Evolutionary conservation across 495 filamentous ascomycete genomes (phyloP).

Genomic region (Cenococcum geophilum): DNA sequence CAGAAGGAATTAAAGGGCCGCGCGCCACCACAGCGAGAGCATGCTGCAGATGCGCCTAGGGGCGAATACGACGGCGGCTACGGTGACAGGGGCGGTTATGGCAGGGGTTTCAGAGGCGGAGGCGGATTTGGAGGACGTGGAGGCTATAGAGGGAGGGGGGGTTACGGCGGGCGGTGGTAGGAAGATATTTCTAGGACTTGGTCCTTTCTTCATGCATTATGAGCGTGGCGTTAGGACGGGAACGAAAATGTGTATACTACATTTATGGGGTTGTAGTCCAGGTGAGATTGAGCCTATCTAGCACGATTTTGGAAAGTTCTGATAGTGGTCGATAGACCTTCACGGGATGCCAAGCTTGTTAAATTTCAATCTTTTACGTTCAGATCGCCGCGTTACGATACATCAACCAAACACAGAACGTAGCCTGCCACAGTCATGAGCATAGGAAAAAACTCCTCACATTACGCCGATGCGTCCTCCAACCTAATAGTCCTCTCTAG

Average conservation of each 20-base stretch:
- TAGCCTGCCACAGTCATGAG: too few species aligned
- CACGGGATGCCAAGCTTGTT: too few species aligned
- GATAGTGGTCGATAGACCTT: too few species aligned
- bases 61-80: conserved; percentile 24
- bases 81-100: conserved; percentile 21
- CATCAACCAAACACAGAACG: too few species aligned
- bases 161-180: conserved; percentile 22
- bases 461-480: too few species aligned
- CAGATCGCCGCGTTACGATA: too few species aligned
- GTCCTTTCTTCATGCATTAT: background rate
- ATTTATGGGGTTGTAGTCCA: too few species aligned
- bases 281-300: too few species aligned
- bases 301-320: too few species aligned
- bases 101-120: conserved; percentile 21
- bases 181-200: background rate
- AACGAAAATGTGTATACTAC: background rate
- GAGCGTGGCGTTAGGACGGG: conserved; percentile 4
- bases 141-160: conserved; percentile 26
- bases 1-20: conserved; percentile 75
- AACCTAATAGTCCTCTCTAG: background rate
- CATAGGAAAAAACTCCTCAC: too few species aligned
- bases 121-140: conserved; percentile 29
- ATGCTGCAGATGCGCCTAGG: conserved; percentile 17
- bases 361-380: too few species aligned
- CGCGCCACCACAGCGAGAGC: conserved; percentile 54